These are phyloP conservation scores for Suillus variegatus DNA, from an alignment of 768 basidiomycete species.

Conservation along the genomic window DNA sequence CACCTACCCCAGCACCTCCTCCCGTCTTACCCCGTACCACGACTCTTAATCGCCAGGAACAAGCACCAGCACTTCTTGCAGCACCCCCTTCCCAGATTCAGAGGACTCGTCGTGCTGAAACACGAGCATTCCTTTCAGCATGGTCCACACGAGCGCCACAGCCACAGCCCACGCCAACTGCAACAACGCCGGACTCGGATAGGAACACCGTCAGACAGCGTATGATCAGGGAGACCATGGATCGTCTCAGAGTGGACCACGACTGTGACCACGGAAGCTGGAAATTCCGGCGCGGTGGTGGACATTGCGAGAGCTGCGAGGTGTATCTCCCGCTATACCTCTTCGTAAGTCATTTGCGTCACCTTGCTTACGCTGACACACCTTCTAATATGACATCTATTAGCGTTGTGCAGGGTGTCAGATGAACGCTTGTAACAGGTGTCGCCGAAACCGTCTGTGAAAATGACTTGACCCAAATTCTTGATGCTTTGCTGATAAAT, in stretches of 20 bases:
- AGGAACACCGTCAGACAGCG: slow-evolving; percentile 13
- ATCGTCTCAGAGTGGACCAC: slow-evolving; percentile 51
- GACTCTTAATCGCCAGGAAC: not conserved
- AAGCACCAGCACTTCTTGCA: slow-evolving; percentile 8
- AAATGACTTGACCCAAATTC: not conserved
- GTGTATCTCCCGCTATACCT: slow-evolving; percentile 44
- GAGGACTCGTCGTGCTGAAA: not conserved
- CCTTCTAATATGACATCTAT: not conserved
- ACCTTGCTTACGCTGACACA: not conserved
- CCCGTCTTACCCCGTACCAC: not conserved
- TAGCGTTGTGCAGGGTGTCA: slow-evolving; percentile 37
- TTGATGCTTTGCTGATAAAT: not conserved
- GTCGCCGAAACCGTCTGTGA: slow-evolving; percentile 38
- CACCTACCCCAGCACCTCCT: not conserved
- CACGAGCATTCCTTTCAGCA: not conserved
- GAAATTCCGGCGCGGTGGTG: slow-evolving; percentile 44
- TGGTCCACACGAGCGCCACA: not conserved
- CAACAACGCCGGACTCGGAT: not conserved
- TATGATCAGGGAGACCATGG: slow-evolving; percentile 34
- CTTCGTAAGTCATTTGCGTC: slow-evolving; percentile 42
- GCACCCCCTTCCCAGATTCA: slow-evolving; percentile 1
- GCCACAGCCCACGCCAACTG: not conserved
- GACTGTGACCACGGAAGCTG: slow-evolving; percentile 50
- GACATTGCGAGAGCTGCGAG: slow-evolving; percentile 48
- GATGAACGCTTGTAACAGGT: slow-evolving; percentile 37